These are phyloP conservation scores for Paecilomyces variotii DNA, from an alignment of 2,329 filamentous ascomycete species.

Conservation along the genomic window DNA sequence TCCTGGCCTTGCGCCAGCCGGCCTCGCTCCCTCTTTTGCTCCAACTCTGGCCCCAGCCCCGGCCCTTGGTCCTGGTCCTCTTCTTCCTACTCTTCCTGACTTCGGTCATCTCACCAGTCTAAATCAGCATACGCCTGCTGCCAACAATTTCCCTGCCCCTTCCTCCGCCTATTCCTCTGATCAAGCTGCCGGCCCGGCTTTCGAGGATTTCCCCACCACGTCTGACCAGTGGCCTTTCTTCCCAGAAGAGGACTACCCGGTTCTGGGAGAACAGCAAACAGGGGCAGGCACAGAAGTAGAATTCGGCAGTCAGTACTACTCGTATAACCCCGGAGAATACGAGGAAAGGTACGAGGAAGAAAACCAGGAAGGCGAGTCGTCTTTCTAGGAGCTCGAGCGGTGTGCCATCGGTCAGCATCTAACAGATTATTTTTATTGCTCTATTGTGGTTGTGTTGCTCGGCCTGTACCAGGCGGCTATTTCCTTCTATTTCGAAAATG, in stretches of 20 bases:
- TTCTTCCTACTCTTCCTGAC: neutral
- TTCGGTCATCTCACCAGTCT: neutral
- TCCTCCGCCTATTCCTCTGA: neutral
- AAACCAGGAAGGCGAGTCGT: neutral
- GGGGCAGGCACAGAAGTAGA: neutral
- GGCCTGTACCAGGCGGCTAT: conserved; percentile 2
- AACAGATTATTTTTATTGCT: neutral
- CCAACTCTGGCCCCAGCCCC: too few relatives aligned
- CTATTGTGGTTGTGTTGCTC: neutral
- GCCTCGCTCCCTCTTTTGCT: neutral
- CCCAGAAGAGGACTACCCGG: too few relatives aligned
- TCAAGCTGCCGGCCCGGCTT: neutral
- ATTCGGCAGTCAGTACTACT: neutral
- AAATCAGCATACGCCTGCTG: neutral
- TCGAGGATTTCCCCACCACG: neutral
- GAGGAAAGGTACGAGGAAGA: neutral
- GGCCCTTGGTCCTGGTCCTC: too few relatives aligned
- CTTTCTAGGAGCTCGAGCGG: neutral
- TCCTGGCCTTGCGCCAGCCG: neutral
- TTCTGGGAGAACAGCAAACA: neutral
- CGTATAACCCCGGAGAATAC: neutral
- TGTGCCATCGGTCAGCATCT: neutral
- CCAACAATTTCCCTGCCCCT: neutral
- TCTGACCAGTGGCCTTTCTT: too few relatives aligned
- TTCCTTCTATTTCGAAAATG: conserved; percentile 13